Evolutionary conservation across 441 rosid genomes (phyloP).

Genomic region (Pelargonium citronellum): DNA sequence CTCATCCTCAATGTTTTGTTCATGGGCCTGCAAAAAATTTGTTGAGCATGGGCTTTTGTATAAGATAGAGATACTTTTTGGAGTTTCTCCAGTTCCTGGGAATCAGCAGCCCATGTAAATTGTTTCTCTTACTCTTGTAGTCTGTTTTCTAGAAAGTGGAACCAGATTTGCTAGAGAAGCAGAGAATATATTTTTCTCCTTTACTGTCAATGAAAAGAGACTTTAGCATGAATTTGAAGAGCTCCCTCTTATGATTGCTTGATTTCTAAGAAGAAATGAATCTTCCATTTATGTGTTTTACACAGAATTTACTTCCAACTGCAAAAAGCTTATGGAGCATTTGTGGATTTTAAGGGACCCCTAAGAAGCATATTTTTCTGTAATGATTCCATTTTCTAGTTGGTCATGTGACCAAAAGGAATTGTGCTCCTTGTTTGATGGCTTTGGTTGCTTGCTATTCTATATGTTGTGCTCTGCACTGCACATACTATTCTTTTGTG

Average conservation of each 20-base stretch:
- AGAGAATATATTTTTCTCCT: not conserved
- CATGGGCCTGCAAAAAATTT: too few relatives aligned
- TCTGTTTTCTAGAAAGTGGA: too few relatives aligned
- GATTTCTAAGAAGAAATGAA: not conserved
- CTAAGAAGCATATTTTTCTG: not conserved
- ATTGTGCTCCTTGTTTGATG: not conserved
- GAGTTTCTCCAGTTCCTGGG: too few relatives aligned
- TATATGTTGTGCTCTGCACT: not conserved
- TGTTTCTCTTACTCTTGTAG: too few relatives aligned
- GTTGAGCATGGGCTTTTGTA: too few relatives aligned
- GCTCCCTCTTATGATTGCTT: not conserved
- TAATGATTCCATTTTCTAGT: not conserved
- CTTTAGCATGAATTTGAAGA: not conserved
- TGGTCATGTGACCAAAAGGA: not conserved
- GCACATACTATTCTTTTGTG: too few relatives aligned
- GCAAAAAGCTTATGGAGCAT: not conserved
- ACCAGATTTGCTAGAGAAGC: not conserved
- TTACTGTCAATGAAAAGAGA: not conserved
- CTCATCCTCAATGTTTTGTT: too few relatives aligned
- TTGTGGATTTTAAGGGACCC: not conserved
- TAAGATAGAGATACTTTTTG: too few relatives aligned
- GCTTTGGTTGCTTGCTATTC: not conserved
- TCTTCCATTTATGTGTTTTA: not conserved
- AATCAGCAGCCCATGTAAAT: too few relatives aligned
- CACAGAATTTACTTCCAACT: not conserved